Evolutionary conservation across 768 basidiomycete species (phyloP), one percentile per base, ranked within the genome.

Genomic region (Serendipita sp.): DNA sequence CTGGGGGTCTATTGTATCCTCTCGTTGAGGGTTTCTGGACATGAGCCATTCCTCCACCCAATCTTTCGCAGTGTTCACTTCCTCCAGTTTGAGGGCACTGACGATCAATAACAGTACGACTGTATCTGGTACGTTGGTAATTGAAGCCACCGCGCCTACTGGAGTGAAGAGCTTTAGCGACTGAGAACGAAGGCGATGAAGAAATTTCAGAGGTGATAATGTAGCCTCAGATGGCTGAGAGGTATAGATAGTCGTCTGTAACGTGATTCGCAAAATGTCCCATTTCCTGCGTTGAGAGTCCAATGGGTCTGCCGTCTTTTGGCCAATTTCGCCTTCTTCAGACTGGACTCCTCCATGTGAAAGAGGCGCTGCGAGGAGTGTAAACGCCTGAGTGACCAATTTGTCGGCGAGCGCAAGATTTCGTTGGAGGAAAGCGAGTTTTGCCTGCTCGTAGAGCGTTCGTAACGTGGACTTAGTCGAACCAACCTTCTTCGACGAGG

Each of bases 261-360:
- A 79, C 0, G 88, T 91, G 66, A 92, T 85, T 29, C 90, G 80
- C 4, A 92, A 82, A 64, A 92, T 83, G 69, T 92, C 89, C 90
- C 90, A 92, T 75, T 90, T 91, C 64, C 84, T 78, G 16, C 89
- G 82, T 55, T 77, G 75, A 3, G 69, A 67, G 6, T 70, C 65
- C 66, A 83, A 76, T 23, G 79, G 74, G 45, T 63, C 63, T 64
- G 78, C 76, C 3, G 82, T 76, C 6, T 5, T 50, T 8, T 50
- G 48, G 8, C 18, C 6, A 31, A 50, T n/a, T 40, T 40, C 40
- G 40, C 40, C 40, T 6, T 40, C 40, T 13, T 40, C 13, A 40
- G 6, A 6, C 40, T 5, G 40, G 6, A 6, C 40, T 6, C 13
- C 40, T 40, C 13, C 40, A 13, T 67, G 3, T 75, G 81, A 2